These are phyloP conservation scores for Boletus rubropictus DNA, from an alignment of 768 basidiomycete genomes.

Conservation along the genomic window DNA sequence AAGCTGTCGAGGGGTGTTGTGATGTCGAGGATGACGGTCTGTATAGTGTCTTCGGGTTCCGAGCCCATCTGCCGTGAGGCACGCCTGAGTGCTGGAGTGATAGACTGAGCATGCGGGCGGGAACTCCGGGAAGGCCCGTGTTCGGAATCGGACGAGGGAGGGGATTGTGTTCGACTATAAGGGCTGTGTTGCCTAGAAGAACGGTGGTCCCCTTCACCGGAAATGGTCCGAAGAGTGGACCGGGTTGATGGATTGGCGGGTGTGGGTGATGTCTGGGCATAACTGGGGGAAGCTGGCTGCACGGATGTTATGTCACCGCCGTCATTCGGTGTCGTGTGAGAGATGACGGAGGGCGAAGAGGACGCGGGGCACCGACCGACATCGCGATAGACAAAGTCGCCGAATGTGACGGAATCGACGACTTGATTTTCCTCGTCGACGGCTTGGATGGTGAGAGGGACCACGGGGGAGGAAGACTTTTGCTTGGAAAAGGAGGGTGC, in stretches of 20 bases:
- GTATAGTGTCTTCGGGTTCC: slow-evolving; percentile 39
- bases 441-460: slow-evolving; percentile 58
- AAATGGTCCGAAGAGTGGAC: slow-evolving; percentile 26
- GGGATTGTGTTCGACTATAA: slow-evolving; percentile 35
- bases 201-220: slow-evolving; percentile 17
- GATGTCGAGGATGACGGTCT: slow-evolving; percentile 57
- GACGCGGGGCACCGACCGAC: slow-evolving; percentile 30
- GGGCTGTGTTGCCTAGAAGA: slow-evolving; percentile 37
- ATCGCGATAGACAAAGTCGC: slow-evolving; percentile 62
- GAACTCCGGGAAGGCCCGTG: slow-evolving; percentile 27
- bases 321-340: slow-evolving; percentile 9
- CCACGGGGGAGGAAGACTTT: slow-evolving; percentile 34
- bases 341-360: not conserved
- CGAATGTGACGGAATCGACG: slow-evolving; percentile 64
- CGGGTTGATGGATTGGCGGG: slow-evolving; percentile 11
- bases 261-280: slow-evolving; percentile 1
- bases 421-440: slow-evolving; percentile 47
- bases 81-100: slow-evolving; percentile 19
- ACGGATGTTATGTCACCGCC: not conserved
- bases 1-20: slow-evolving; percentile 51
- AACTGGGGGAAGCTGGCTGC: not conserved
- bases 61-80: slow-evolving; percentile 19
- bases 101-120: slow-evolving; percentile 4
- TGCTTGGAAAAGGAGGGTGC: slow-evolving; percentile 50
- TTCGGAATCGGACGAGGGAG: slow-evolving; percentile 40